Evolutionary conservation across 2,329 filamentous ascomycete species (phyloP).

Genomic region (Epichloe festucae): DNA sequence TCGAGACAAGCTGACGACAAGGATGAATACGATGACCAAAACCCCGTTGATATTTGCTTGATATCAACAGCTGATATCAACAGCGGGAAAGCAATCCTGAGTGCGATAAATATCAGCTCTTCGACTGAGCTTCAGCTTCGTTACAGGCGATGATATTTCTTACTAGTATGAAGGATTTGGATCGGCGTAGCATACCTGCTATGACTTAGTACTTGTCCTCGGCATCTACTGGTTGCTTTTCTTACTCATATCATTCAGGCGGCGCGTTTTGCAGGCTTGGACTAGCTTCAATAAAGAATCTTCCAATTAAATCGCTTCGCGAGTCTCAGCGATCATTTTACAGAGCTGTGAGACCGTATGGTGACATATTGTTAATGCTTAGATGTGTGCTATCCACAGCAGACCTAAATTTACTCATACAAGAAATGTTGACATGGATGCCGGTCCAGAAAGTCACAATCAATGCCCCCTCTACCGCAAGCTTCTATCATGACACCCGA

Average conservation of each 20-base stretch:
- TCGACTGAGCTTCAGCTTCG: no score
- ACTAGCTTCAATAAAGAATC: neutral
- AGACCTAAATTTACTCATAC: neutral
- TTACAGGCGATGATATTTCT: no score
- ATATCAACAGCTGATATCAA: no score
- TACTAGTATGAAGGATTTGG: no score
- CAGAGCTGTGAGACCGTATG: neutral
- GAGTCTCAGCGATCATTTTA: neutral
- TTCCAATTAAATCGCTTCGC: neutral
- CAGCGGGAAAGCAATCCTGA: no score
- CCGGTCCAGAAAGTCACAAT: no score
- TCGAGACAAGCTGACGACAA: neutral
- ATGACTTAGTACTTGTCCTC: neutral
- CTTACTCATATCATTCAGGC: neutral
- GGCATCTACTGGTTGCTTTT: neutral
- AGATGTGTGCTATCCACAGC: neutral
- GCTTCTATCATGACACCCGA: constrained; percentile 39
- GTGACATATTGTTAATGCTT: no score
- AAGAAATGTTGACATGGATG: no score
- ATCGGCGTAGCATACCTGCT: no score
- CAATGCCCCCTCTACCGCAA: no score
- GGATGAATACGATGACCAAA: neutral
- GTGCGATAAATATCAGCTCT: no score
- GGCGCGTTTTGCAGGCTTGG: neutral
- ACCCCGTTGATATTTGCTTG: neutral